phyloP scores from a whole-genome alignment of 1,284 basidiomycete species.

The Austroboletus rostrupii region DNA sequence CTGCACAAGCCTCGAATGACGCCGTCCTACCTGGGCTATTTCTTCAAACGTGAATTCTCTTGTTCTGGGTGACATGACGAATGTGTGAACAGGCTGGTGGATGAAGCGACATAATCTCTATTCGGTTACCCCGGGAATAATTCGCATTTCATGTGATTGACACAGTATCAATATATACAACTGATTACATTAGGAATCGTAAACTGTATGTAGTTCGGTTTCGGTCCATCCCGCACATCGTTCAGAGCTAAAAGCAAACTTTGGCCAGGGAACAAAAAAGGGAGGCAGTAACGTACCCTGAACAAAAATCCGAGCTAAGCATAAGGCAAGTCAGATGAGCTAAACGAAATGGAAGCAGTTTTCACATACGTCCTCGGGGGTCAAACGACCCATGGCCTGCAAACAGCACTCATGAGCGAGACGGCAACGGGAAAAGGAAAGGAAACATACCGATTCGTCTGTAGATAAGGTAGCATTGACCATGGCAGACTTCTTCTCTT shows the following conservation, averaged over 20 bases:
- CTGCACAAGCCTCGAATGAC: background rate
- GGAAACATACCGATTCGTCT: constrained; percentile 61
- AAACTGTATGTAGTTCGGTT: background rate
- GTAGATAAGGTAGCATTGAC: constrained; percentile 74
- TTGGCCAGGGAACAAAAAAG: background rate
- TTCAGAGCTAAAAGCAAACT: constrained; percentile 18
- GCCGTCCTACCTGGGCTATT: constrained; percentile 44
- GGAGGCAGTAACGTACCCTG: constrained; percentile 43
- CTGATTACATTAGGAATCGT: background rate
- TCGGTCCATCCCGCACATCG: background rate
- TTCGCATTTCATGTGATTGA: background rate
- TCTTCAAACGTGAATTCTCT: constrained; percentile 47
- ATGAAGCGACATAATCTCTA: no score
- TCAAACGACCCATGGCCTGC: constrained; percentile 85
- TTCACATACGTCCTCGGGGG: constrained; percentile 78
- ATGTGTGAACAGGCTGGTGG: background rate
- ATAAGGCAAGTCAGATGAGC: constrained; percentile 6
- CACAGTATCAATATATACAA: background rate
- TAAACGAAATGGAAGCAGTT: constrained; percentile 2
- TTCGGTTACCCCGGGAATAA: no score
- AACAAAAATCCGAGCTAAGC: constrained; percentile 71
- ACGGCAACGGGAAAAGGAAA: constrained; percentile 6
- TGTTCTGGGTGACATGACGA: constrained; percentile 28
- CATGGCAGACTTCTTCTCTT: constrained; percentile 92
- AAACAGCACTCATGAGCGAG: constrained; percentile 24